Base-by-base conservation (phyloP, 2,329 filamentous ascomycete genomes). In the Blastomyces emzantsi region DNA sequence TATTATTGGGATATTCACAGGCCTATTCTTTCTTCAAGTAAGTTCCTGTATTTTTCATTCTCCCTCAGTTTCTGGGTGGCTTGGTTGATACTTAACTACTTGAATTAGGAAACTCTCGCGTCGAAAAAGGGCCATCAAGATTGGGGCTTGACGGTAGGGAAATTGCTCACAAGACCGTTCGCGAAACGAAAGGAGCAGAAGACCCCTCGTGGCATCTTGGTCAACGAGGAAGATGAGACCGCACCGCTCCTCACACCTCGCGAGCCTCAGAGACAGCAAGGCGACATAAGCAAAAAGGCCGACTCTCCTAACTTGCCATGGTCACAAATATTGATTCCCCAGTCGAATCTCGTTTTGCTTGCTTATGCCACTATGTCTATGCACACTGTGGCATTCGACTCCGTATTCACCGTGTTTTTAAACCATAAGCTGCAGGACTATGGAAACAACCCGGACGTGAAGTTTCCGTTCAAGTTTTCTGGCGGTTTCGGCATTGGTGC, bases 331-430 rank as follows among this genome's bases (percentile, higher is more conserved):
- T 87, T 96, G 69, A 88, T 86, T 0, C 80, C 80, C 0, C 90
- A 96, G 74, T 90, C 90, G 0, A 81, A 83, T 41, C 81, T 94
- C 63, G 90, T 92, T 67, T 80, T 97, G 1, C 66, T 90, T 1
- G 83, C 87, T 0, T 97, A 97, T 75, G 88, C 88, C 1, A 81
- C 94, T 60, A 81, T 97, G 22, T 89, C 91, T 0, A 82, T 95
- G 59, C 92, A 96, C 75, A 87, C 86, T 0, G 86, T 95, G 49
- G 87, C 90, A 0, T 97, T 87, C 72, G 93, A 97, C 75, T 92
- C 96, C 72, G 81, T 93, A 2, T 83, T 97, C 1, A 90, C 92
- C 2, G 90, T 97, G 0, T 96, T 96, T 74, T 83, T 97, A 70
- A 90, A 96, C 75, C 88, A 90, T 67, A 88, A 89, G 0, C 76